Conservation (phyloP, 306 rosid species). For the Corylus avellana region DNA sequence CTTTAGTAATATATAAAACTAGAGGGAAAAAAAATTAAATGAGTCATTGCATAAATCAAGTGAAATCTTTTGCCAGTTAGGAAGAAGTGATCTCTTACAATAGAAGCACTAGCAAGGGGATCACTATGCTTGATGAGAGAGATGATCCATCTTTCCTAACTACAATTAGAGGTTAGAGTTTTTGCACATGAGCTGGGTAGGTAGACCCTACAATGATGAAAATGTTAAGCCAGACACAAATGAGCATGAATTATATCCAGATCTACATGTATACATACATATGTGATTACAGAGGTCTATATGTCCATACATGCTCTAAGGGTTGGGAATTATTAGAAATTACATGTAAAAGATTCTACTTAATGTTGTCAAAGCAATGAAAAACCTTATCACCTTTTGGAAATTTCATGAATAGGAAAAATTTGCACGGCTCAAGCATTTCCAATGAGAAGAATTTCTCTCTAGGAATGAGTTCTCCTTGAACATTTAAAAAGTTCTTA, state of each 20-base stretch:
- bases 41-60: too few relatives aligned
- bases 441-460: not conserved
- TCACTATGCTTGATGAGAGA: not conserved
- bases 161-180: not conserved
- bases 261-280: not conserved
- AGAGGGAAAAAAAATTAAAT: too few relatives aligned
- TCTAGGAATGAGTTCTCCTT: not conserved
- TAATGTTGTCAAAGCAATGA: not conserved
- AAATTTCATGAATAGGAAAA: not conserved
- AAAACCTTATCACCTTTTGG: conserved; percentile 2
- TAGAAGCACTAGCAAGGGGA: not conserved
- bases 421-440: not conserved
- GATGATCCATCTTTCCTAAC: not conserved
- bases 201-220: not conserved
- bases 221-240: not conserved
- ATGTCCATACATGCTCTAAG: not conserved
- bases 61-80: too few relatives aligned
- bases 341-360: not conserved
- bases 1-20: too few relatives aligned
- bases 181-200: not conserved
- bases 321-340: not conserved
- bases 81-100: not conserved
- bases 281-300: not conserved
- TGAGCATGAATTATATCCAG: not conserved
- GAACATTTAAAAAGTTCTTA: not conserved